Evolutionary conservation across 768 basidiomycete species (phyloP).

Genomic region (Boletellus ananiceps): DNA sequence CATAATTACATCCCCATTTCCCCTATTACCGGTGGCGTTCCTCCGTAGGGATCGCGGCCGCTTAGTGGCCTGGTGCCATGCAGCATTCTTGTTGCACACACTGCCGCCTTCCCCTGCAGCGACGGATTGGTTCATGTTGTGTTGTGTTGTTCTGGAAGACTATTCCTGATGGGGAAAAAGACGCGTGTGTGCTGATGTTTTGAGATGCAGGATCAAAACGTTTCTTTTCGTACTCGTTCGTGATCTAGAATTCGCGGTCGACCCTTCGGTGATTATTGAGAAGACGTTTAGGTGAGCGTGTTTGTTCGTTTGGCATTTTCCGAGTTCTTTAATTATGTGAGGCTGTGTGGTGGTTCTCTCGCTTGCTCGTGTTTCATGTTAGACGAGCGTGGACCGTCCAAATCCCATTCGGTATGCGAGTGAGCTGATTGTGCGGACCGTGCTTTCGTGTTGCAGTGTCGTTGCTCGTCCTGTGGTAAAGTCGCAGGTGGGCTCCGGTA

Average conservation of each 20-base stretch:
- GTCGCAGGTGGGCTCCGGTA: slow-evolving; percentile 48
- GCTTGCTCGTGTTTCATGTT: slow-evolving; percentile 16
- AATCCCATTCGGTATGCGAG: slow-evolving; percentile 5
- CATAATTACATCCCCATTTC: slow-evolving; percentile 2
- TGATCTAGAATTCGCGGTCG: slow-evolving; percentile 52
- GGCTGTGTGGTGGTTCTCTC: slow-evolving; percentile 14
- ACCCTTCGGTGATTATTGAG: slow-evolving; percentile 51
- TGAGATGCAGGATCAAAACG: slow-evolving; percentile 50
- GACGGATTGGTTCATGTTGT: slow-evolving; percentile 7
- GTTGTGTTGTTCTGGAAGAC: neutral
- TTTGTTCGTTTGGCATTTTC: slow-evolving; percentile 14
- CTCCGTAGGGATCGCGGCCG: slow-evolving; percentile 8
- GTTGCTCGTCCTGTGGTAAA: slow-evolving; percentile 56
- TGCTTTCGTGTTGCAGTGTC: slow-evolving; percentile 33
- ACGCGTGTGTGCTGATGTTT: slow-evolving; percentile 15
- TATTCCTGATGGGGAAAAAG: slow-evolving; percentile 4
- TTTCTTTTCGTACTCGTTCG: slow-evolving; percentile 55
- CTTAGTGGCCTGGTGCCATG: slow-evolving; percentile 8
- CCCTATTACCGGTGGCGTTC: neutral
- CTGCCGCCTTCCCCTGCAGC: neutral
- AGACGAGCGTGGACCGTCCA: slow-evolving; percentile 8
- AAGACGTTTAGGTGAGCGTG: slow-evolving; percentile 56
- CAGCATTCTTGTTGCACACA: slow-evolving; percentile 8
- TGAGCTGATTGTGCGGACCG: slow-evolving; percentile 15
- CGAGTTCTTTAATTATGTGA: slow-evolving; percentile 22